Conservation (phyloP, 495 filamentous ascomycete genomes). For the Lentithecium fluviatile region DNA sequence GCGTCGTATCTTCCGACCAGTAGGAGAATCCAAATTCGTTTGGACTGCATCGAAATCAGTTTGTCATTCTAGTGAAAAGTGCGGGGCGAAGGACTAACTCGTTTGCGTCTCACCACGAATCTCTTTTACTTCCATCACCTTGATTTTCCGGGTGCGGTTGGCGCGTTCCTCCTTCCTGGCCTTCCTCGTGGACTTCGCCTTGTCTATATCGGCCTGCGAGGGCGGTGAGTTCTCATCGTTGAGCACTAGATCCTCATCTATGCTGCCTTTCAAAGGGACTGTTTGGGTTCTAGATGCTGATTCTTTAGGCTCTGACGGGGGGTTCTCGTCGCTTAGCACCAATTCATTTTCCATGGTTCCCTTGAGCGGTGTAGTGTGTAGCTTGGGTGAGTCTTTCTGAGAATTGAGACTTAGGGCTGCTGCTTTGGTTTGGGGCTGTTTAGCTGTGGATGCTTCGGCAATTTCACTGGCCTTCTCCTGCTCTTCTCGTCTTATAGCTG, state of each 20-base stretch:
- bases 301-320: constrained; percentile 13
- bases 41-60: constrained; percentile 60
- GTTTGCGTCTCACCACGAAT: constrained; percentile 69
- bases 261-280: constrained; percentile 19
- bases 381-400: too few species aligned
- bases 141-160: constrained; percentile 60
- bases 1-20: constrained; percentile 68
- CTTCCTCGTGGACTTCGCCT: constrained; percentile 37
- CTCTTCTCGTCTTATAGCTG: constrained; percentile 13
- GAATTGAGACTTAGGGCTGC: too few species aligned
- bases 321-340: too few species aligned
- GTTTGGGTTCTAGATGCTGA: constrained; percentile 11
- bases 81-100: constrained; percentile 53
- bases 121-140: constrained; percentile 68
- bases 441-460: background rate
- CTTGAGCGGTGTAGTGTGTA: too few species aligned
- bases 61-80: background rate
- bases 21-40: constrained; percentile 86
- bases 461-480: background rate
- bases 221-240: constrained; percentile 45
- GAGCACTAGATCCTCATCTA: constrained; percentile 19
- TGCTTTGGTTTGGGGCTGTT: background rate
- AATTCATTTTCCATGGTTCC: too few species aligned
- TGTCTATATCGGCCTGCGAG: constrained; percentile 33
- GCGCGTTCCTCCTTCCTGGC: constrained; percentile 44